Evolutionary conservation across 176 grass and related monocot genomes (phyloP).

Genomic region (Oryza glaberrima): DNA sequence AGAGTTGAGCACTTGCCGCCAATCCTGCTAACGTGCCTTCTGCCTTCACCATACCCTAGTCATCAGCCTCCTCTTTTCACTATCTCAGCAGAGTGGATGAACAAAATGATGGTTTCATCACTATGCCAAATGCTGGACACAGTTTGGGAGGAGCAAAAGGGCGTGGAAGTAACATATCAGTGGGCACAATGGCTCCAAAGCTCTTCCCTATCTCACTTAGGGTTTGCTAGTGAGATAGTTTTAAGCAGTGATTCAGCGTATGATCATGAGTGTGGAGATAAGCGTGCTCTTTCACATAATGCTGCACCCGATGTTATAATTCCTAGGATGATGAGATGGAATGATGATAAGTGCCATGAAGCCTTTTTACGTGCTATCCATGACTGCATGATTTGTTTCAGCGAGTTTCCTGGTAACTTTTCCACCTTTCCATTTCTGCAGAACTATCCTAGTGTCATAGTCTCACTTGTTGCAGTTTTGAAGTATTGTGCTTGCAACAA

Average conservation of each 20-base stretch:
- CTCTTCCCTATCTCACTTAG: constrained; percentile 65
- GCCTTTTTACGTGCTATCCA: constrained; percentile 65
- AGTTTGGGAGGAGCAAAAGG: constrained; percentile 59
- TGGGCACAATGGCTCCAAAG: constrained; percentile 70
- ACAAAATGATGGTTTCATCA: constrained; percentile 42
- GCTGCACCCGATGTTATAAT: constrained; percentile 56
- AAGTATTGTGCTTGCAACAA: constrained; percentile 29
- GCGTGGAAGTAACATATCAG: constrained; percentile 62
- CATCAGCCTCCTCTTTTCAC: constrained; percentile 63
- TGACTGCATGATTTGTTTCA: constrained; percentile 76
- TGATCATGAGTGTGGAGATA: constrained; percentile 44
- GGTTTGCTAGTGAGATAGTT: constrained; percentile 58
- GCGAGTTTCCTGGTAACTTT: constrained; percentile 55
- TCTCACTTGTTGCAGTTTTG: background rate
- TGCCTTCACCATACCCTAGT: constrained; percentile 69
- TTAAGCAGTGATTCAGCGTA: constrained; percentile 39
- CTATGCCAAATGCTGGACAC: constrained; percentile 68
- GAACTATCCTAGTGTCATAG: background rate
- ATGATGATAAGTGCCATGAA: constrained; percentile 57
- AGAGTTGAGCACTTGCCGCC: constrained; percentile 64
- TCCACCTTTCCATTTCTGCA: constrained; percentile 12
- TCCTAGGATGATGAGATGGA: constrained; percentile 72
- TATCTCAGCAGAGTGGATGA: constrained; percentile 55
- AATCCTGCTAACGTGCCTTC: constrained; percentile 58
- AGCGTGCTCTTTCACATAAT: constrained; percentile 46